Evolutionary conservation across 257 asterid genomes (phyloP), one percentile per base, ranked within the genome.

Genomic region (Primulina eburnea): DNA sequence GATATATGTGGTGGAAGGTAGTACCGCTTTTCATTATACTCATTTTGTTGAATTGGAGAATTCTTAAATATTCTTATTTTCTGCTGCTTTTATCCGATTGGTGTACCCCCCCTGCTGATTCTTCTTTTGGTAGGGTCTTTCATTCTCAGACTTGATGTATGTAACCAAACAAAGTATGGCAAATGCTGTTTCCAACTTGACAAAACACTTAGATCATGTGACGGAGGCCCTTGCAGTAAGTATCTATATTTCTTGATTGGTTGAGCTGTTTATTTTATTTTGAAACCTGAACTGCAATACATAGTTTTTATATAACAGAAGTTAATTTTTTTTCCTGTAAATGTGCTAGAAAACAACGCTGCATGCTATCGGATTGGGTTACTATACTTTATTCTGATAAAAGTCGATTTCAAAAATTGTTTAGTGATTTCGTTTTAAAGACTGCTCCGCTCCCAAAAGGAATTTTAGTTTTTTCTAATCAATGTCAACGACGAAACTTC

Each of bases 1-100:
- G 96, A 60, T 93, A 93, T 80, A 93, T 93, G 97, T 83, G 97
- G 96, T 88, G 97, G 97, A 92, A 92, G 98, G 97, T 92, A 58
- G 65, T 64, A 67, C 30, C 29, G 21, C 52, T 60, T 71, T 53
- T 34, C 61, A 67, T 16, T 74, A 60, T 43, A 17, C 60, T 73
- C 56, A 67, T 60, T 64, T 74, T 2, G 35, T 67, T 76, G 16
- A 24, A 62, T 55, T 30, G 57, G 60, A 56, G 24, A 35, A 43
- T 53, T 65, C 62, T 56, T 17, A 28, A 60, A 59, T 29, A 14
- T 52, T 62, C 60, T 16, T 61, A 18, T 71, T 57, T 57, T 20
- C 59, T 33, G 66, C 76, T 56, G 20, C 29, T 35, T 14, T 10
- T 37, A 37, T 74, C 56, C 53, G 4, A 66, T 69, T 14, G 30